Evolutionary conservation across 768 basidiomycete genomes (phyloP), one percentile per base, ranked within the genome.

Genomic region (Tylopilus subfusipes): DNA sequence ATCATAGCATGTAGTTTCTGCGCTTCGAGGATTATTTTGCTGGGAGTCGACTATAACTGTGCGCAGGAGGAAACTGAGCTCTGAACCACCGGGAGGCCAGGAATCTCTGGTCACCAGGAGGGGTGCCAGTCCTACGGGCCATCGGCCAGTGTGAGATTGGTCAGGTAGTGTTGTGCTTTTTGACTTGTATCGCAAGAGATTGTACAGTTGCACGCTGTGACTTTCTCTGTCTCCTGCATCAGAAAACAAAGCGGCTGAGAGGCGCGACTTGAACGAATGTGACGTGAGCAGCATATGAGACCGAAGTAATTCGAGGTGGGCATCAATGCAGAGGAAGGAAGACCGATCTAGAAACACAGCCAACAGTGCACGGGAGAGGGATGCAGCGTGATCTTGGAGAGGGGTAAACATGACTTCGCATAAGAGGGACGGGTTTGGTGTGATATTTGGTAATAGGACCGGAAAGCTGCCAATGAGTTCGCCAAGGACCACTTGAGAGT

Each of bases 21-120:
- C 30, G 38, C 57, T 66, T 24, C 33, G 27, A 34, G 50, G 29
- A 10, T 52, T 57, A 9, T 55, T 65, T 42, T 83, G 83, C 34
- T 91, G 75, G 5, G 89, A 86, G 66, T 93, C 93, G 10, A 93
- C 81, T 60, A 96, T 86, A 9, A 95, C 93, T 0, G 89, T 88
- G 49, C 92, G 73, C 40, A 96, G 73, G 59, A 86, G 83, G 71
- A 88, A 93, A 61, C 90, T 88, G 46, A 96, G 73, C 63, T 94
- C 92, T 3, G 86, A 79, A 6, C 90, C 90, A 18, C 88, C 86
- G 13, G 93, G 93, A 0, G 93, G 93, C 93, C 93, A 96, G 5
- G 78, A 81, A 47, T 83, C 82, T 33, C 86, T 76, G 42, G 88
- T 84, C 34, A 86, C 80, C n/a, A 96, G 70, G 3, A 82, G 80